Conservation (phyloP, 345 rosid species). For the Nephelium lappaceum region DNA sequence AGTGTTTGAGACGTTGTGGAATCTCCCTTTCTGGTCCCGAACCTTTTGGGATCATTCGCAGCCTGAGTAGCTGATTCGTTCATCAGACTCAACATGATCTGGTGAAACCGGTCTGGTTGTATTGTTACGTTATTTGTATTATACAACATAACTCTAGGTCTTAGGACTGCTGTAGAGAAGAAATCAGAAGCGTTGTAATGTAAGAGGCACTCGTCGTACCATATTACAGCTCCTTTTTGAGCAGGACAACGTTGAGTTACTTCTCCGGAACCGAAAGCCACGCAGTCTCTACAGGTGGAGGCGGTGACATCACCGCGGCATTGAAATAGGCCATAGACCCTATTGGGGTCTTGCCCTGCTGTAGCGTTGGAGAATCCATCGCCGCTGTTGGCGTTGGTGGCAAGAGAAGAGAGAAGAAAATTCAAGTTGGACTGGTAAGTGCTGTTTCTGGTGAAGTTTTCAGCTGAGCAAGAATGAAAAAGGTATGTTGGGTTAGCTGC, state of each 20-base stretch:
- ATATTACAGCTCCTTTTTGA: constrained; percentile 33
- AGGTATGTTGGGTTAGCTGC: neutral
- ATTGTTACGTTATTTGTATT: too few relatives aligned
- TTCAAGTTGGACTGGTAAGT: constrained; percentile 25
- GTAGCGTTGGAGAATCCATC: neutral
- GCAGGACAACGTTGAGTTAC: constrained; percentile 31
- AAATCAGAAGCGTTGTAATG: constrained; percentile 13
- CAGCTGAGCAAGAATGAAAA: neutral
- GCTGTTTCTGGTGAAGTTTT: constrained; percentile 22
- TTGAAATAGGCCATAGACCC: constrained; percentile 34
- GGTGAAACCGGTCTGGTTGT: neutral
- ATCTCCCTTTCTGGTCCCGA: constrained; percentile 12
- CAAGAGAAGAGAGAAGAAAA: constrained; percentile 22
- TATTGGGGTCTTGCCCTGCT: constrained; percentile 3
- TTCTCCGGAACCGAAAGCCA: constrained; percentile 18
- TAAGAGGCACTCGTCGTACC: constrained; percentile 46
- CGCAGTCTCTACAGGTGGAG: constrained; percentile 36
- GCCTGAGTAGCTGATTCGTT: constrained; percentile 1
- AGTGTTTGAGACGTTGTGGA: neutral
- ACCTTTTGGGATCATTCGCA: neutral
- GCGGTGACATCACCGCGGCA: constrained; percentile 41
- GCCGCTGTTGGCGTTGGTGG: neutral
- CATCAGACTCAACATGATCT: constrained; percentile 3
- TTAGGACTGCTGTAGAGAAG: neutral
- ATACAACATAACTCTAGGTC: rapidly evolving